These are phyloP conservation scores for Capsicum baccatum DNA, from an alignment of 257 asterid species.

Conservation along the genomic window DNA sequence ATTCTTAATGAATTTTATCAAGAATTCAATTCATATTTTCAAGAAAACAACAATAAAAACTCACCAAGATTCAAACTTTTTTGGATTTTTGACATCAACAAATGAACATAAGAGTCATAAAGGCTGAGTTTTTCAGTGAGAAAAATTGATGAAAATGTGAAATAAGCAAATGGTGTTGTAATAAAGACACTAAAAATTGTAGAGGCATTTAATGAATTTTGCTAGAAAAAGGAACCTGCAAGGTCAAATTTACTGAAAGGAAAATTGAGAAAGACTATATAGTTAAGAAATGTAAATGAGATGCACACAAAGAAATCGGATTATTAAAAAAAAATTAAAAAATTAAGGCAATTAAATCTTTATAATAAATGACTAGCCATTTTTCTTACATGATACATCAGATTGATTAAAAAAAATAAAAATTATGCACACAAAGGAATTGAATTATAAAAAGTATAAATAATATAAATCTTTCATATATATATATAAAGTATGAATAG, in stretches of 20 bases:
- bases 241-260: conserved; percentile 57
- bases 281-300: conserved; percentile 51
- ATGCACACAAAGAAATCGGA: conserved; percentile 32
- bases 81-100: not conserved
- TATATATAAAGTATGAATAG: too few species aligned
- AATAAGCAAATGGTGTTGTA: conserved; percentile 38
- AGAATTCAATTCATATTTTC: not conserved
- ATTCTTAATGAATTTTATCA: not conserved
- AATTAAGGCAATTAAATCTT: too few species aligned
- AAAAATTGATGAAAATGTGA: conserved; percentile 32
- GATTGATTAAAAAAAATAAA: not conserved
- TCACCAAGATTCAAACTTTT: not conserved
- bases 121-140: conserved; percentile 22
- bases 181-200: conserved; percentile 24
- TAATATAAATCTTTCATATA: too few species aligned
- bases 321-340: too few species aligned
- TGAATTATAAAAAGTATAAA: too few species aligned
- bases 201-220: conserved; percentile 32
- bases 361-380: conserved; percentile 30
- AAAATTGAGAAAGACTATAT: conserved; percentile 19
- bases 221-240: conserved; percentile 50
- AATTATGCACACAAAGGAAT: too few species aligned
- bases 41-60: conserved; percentile 1
- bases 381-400: conserved; percentile 20
- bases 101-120: not conserved